phyloP scores from a whole-genome alignment of 2,329 filamentous ascomycete species.

The Fusarium xylarioides region DNA sequence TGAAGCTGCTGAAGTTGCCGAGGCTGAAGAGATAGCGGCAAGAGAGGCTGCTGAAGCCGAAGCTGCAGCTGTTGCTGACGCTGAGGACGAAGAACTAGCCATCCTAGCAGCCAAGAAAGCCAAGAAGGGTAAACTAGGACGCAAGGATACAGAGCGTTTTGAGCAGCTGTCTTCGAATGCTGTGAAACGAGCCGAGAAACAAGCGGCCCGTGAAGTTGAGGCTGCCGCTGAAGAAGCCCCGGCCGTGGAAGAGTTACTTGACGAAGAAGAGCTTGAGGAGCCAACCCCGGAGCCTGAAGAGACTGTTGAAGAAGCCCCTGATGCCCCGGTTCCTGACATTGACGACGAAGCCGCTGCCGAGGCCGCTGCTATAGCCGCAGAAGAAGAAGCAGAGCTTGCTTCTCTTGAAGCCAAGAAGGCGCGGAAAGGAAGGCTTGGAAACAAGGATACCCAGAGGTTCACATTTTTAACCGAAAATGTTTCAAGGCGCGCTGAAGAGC shows the following conservation, averaged over 20 bases:
- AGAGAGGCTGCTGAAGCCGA: slow-evolving; percentile 34
- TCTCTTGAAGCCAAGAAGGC: slow-evolving; percentile 58
- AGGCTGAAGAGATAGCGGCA: slow-evolving; percentile 33
- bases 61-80: slow-evolving; percentile 35
- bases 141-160: slow-evolving; percentile 39
- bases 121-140: slow-evolving; percentile 48
- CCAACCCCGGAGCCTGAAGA: slow-evolving; percentile 14
- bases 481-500: slow-evolving; percentile 46
- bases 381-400: slow-evolving; percentile 52
- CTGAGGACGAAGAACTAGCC: slow-evolving; percentile 53
- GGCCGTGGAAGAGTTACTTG: neutral
- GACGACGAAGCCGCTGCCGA: slow-evolving; percentile 14
- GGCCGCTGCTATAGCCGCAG: slow-evolving; percentile 29
- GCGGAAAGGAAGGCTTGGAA: slow-evolving; percentile 57
- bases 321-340: neutral
- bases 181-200: slow-evolving; percentile 26
- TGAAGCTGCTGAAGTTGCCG: slow-evolving; percentile 30
- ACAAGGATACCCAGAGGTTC: slow-evolving; percentile 58
- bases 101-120: slow-evolving; percentile 48
- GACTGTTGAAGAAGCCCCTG: slow-evolving; percentile 5
- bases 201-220: slow-evolving; percentile 32
- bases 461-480: slow-evolving; percentile 49
- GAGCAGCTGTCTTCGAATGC: slow-evolving; percentile 27
- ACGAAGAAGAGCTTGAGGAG: slow-evolving; percentile 14
- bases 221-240: slow-evolving; percentile 16